phyloP scores from a whole-genome alignment of 2,329 filamentous ascomycete species.

The Conoideocrella luteorostrata region DNA sequence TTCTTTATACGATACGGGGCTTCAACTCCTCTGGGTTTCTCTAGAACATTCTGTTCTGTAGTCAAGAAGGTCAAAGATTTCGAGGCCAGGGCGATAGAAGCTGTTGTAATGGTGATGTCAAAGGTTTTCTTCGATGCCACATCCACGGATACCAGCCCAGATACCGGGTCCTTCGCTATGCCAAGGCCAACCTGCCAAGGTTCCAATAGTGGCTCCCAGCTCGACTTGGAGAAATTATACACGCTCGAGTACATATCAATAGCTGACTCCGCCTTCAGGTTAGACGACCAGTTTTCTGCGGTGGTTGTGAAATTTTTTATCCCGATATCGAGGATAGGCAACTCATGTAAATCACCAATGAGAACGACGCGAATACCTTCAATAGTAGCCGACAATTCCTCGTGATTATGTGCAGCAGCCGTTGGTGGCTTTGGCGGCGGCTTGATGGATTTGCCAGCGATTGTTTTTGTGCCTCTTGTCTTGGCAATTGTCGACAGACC shows the following conservation, averaged over 20 bases:
- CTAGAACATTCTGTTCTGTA: constrained; percentile 78
- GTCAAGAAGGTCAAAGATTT: constrained; percentile 90
- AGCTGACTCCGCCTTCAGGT: constrained; percentile 79
- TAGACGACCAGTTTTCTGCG: constrained; percentile 85
- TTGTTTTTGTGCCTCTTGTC: constrained; percentile 32
- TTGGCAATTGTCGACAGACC: constrained; percentile 46
- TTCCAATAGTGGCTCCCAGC: constrained; percentile 94
- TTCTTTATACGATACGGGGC: constrained; percentile 92
- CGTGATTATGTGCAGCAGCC: constrained; percentile 32
- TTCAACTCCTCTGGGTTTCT: constrained; percentile 85
- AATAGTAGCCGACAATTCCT: constrained; percentile 79
- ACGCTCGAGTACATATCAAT: constrained; percentile 94
- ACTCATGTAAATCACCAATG: constrained; percentile 91
- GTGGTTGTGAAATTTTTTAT: constrained; percentile 83
- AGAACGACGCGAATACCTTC: constrained; percentile 88
- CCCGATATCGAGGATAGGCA: constrained; percentile 89
- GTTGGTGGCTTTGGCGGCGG: constrained; percentile 11
- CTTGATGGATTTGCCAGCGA: constrained; percentile 22
- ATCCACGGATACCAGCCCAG: constrained; percentile 74
- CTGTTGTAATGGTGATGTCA: constrained; percentile 87
- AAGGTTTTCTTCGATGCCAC: constrained; percentile 83
- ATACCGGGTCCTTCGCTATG: constrained; percentile 69
- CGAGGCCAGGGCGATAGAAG: constrained; percentile 85
- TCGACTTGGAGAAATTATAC: constrained; percentile 98
- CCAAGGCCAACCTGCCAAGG: constrained; percentile 95